Conservation (phyloP, 1,284 basidiomycete species). For the Uromyces viciae-fabae region DNA sequence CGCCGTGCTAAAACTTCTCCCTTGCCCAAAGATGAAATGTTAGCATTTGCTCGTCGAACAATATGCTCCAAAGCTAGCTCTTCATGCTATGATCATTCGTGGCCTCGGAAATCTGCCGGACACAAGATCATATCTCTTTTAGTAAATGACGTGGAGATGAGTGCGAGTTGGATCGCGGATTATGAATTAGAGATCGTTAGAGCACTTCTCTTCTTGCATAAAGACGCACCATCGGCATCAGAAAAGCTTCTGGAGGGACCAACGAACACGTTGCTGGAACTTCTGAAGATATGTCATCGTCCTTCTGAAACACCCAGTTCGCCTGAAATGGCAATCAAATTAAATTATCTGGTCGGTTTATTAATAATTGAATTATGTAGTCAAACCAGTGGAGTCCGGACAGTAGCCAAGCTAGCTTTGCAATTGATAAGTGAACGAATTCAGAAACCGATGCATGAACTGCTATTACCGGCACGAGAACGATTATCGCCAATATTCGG, state of each 20-base stretch:
- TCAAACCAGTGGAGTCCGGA: conserved; percentile 78
- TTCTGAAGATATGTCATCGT: conserved; percentile 69
- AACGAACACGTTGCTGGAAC: conserved; percentile 69
- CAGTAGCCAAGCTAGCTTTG: conserved; percentile 78
- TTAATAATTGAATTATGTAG: conserved; percentile 86
- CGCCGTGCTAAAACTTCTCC: conserved; percentile 57
- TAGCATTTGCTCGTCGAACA: conserved; percentile 57
- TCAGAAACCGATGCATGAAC: conserved; percentile 69
- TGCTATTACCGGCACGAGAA: conserved; percentile 79
- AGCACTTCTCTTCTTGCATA: conserved; percentile 85
- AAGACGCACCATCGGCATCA: conserved; percentile 89
- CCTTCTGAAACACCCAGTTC: conserved; percentile 53
- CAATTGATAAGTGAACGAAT: conserved; percentile 72
- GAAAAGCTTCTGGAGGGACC: conserved; percentile 78
- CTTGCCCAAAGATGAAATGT: conserved; percentile 50
- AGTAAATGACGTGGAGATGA: conserved; percentile 67
- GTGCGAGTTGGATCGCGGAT: conserved; percentile 76
- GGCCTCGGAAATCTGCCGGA: conserved; percentile 80
- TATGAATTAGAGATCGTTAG: conserved; percentile 87
- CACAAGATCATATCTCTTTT: conserved; percentile 77
- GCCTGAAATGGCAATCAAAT: conserved; percentile 57
- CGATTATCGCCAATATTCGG: conserved; percentile 87
- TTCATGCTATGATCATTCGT: conserved; percentile 81
- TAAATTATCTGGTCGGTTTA: conserved; percentile 68
- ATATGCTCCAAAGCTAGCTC: conserved; percentile 61